Conservation (phyloP, 352 stramenopile genomes). For the Phytophthora pistaciae region DNA sequence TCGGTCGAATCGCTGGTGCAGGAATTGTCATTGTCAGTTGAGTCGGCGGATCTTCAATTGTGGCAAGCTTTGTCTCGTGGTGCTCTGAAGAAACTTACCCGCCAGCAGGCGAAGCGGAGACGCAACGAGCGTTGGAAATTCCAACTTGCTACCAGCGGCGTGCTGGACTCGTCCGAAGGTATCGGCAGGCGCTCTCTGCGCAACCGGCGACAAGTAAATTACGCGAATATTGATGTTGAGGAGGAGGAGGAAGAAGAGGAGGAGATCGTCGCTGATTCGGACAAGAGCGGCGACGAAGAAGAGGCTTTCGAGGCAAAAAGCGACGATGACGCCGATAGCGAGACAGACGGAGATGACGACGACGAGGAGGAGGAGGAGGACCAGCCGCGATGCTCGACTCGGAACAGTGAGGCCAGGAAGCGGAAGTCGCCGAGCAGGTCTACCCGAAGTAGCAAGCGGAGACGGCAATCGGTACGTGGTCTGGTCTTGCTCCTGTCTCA, state of each 20-base stretch:
- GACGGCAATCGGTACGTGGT: conserved; percentile 37
- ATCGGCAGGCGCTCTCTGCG: conserved; percentile 54
- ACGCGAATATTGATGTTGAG: conserved; percentile 48
- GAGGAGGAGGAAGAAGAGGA: conserved; percentile 43
- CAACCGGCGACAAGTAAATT: conserved; percentile 57
- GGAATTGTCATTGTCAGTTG: conserved; percentile 58
- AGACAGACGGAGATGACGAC: conserved; percentile 38
- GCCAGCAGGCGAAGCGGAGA: conserved; percentile 55
- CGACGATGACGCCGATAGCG: conserved; percentile 29
- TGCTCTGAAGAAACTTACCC: conserved; percentile 59
- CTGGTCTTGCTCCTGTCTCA: neutral
- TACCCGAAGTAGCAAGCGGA: conserved; percentile 32
- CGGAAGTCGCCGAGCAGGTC: conserved; percentile 15
- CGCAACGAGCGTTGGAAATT: conserved; percentile 50
- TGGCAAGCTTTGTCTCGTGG: conserved; percentile 55
- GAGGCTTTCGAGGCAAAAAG: conserved; percentile 34
- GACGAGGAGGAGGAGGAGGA: conserved; percentile 28
- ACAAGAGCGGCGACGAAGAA: conserved; percentile 40
- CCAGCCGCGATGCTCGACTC: conserved; percentile 16
- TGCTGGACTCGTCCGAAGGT: conserved; percentile 41
- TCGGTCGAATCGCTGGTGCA: conserved; percentile 58
- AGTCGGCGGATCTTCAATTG: conserved; percentile 60
- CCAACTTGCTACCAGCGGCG: conserved; percentile 42
- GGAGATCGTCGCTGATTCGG: conserved; percentile 28
- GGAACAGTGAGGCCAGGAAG: conserved; percentile 26